phyloP scores from a whole-genome alignment of 768 basidiomycete species.

The Termitomyces titanicus region DNA sequence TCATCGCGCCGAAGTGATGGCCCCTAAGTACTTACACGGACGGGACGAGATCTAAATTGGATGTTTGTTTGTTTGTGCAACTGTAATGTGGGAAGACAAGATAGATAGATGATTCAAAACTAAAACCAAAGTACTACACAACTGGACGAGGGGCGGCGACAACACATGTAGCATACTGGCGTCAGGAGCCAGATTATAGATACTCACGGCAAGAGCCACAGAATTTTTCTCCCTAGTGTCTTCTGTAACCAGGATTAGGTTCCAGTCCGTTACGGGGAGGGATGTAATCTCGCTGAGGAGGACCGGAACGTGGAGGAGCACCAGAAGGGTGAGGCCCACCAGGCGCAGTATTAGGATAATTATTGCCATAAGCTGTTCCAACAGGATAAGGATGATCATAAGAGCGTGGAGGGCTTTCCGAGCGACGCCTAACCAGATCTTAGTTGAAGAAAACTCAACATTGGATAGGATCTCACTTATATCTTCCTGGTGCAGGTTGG shows the following conservation, averaged over 20 bases:
- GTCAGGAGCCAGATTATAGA: conserved; percentile 10
- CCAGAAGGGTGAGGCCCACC: conserved; percentile 34
- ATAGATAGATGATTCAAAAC: conserved; percentile 2
- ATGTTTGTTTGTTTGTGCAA: not conserved
- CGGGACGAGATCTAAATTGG: no score
- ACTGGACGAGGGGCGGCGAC: not conserved
- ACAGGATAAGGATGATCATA: conserved; percentile 51
- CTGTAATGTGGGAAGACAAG: not conserved
- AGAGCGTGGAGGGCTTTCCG: conserved; percentile 59
- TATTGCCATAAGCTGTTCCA: conserved; percentile 39
- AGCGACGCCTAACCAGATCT: conserved; percentile 52
- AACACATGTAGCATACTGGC: conserved; percentile 11
- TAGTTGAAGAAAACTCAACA: conserved; percentile 1
- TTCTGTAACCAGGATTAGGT: conserved; percentile 34
- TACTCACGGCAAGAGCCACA: conserved; percentile 8
- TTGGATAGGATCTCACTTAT: conserved; percentile 30
- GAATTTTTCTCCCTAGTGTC: conserved; percentile 26
- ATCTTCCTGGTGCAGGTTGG: conserved; percentile 42
- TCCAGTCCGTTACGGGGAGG: conserved; percentile 40
- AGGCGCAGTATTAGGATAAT: conserved; percentile 42
- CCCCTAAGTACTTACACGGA: no score
- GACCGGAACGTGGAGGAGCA: conserved; percentile 17
- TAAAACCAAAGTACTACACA: conserved; percentile 7
- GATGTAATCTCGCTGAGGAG: conserved; percentile 42
- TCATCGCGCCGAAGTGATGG: no score